These are phyloP conservation scores for Skeletonema potamos DNA, from an alignment of 108 stramenopile genomes.

Conservation along the genomic window DNA sequence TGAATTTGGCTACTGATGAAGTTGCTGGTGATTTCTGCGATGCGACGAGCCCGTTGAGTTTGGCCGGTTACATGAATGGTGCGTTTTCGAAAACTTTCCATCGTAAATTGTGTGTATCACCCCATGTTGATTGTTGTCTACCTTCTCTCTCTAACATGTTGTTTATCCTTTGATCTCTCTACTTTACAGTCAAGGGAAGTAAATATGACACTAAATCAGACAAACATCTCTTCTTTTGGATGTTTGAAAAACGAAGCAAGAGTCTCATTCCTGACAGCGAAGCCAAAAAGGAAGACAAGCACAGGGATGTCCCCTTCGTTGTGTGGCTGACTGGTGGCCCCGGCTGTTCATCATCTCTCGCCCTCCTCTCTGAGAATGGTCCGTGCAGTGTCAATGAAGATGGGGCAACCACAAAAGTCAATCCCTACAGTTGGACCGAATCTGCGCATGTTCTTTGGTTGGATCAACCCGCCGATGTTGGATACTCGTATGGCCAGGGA, in stretches of 20 bases:
- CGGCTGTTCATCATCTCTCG: conserved; percentile 86
- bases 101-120: too few relatives aligned
- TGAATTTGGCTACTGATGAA: conserved; percentile 23
- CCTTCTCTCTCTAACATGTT: background rate
- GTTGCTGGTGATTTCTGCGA: conserved; percentile 47
- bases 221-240: conserved; percentile 95
- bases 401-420: conserved; percentile 82
- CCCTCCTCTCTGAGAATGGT: conserved; percentile 94
- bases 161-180: background rate
- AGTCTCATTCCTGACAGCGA: conserved; percentile 22
- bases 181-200: conserved; percentile 34
- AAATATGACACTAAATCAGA: conserved; percentile 56
- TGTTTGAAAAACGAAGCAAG: conserved; percentile 87
- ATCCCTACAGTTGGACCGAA: conserved; percentile 93
- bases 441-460: conserved; percentile 96
- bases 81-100: too few relatives aligned
- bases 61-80: conserved; percentile 52
- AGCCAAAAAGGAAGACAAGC: conserved; percentile 14
- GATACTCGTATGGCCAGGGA: conserved; percentile 88
- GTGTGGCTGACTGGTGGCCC: conserved; percentile 97
- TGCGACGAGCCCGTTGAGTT: conserved; percentile 33
- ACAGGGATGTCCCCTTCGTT: conserved; percentile 73
- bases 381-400: conserved; percentile 92
- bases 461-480: conserved; percentile 97
- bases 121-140: too few relatives aligned